phyloP scores from a whole-genome alignment of 2,329 filamentous ascomycete genomes.

The Aureobasidium uvarum region DNA sequence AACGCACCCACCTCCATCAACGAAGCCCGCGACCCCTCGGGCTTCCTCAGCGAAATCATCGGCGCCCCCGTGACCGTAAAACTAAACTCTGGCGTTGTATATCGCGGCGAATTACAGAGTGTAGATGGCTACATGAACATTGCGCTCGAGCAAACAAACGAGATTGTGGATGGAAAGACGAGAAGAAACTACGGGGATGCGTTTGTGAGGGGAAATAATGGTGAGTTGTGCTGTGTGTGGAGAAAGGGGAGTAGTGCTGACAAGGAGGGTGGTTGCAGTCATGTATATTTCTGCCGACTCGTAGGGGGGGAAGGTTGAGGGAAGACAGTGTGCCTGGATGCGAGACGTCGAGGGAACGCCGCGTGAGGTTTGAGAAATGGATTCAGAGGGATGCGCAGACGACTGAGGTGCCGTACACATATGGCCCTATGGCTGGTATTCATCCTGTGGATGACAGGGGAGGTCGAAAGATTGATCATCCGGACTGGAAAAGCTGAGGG shows the following conservation, averaged over 20 bases:
- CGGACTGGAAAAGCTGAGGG: neutral
- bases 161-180: conserved; percentile 82
- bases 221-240: too few relatives aligned
- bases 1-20: conserved; percentile 6
- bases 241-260: neutral
- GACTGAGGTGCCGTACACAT: too few relatives aligned
- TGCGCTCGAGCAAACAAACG: conserved; percentile 90
- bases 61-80: conserved; percentile 93
- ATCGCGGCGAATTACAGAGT: conserved; percentile 95
- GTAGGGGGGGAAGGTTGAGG: conserved; percentile 32
- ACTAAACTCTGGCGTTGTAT: conserved; percentile 96
- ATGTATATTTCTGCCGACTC: conserved; percentile 70
- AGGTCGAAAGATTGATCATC: neutral
- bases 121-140: conserved; percentile 99
- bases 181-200: conserved; percentile 86
- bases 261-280: conserved; percentile 45
- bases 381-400: too few relatives aligned
- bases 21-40: conserved; percentile 87
- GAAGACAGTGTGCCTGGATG: too few relatives aligned
- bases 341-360: too few relatives aligned
- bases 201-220: conserved; percentile 95
- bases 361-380: neutral
- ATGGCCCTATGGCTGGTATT: neutral
- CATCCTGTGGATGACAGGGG: neutral
- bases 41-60: conserved; percentile 92